Percentiles rank a stretch among this genome's conserved stretches.
Evolutionary conservation across 1,139 yeast genomes (phyloP).

Genomic region (Pichia cactophila): DNA sequence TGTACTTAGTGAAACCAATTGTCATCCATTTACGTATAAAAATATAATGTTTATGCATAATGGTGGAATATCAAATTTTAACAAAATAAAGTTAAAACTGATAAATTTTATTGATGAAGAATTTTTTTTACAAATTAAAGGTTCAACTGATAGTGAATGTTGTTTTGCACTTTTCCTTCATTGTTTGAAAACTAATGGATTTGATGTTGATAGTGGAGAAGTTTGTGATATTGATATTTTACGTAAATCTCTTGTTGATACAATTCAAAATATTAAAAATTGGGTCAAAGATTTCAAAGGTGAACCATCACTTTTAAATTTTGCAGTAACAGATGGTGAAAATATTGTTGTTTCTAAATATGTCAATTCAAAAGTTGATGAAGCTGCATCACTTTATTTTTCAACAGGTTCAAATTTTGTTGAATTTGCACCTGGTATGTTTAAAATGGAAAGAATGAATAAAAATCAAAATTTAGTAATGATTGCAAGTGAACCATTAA

Average conservation of each 20-base stretch:
- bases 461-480: constrained; percentile 91
- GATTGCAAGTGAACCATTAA: constrained; percentile 93
- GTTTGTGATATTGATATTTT: constrained; percentile 50
- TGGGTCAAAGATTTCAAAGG: constrained; percentile 49
- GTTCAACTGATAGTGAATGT: constrained; percentile 94
- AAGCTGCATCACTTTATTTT: constrained; percentile 93
- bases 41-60: constrained; percentile 94
- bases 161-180: constrained; percentile 85
- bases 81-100: constrained; percentile 62
- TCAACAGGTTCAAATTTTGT: constrained; percentile 88
- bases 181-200: constrained; percentile 66
- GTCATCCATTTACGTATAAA: constrained; percentile 89
- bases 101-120: constrained; percentile 70
- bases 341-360: constrained; percentile 85
- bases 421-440: constrained; percentile 84
- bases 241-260: constrained; percentile 61
- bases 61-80: constrained; percentile 78
- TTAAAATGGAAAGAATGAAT: constrained; percentile 88
- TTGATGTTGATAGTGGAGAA: constrained; percentile 45
- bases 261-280: constrained; percentile 64
- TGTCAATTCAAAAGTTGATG: constrained; percentile 82
- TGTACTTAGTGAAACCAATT: constrained; percentile 84
- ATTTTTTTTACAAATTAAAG: constrained; percentile 75
- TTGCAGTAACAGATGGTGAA: constrained; percentile 92
- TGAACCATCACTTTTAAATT: constrained; percentile 85